Conservation (phyloP, 768 basidiomycete genomes). For the Rhizopogon roseolus region DNA sequence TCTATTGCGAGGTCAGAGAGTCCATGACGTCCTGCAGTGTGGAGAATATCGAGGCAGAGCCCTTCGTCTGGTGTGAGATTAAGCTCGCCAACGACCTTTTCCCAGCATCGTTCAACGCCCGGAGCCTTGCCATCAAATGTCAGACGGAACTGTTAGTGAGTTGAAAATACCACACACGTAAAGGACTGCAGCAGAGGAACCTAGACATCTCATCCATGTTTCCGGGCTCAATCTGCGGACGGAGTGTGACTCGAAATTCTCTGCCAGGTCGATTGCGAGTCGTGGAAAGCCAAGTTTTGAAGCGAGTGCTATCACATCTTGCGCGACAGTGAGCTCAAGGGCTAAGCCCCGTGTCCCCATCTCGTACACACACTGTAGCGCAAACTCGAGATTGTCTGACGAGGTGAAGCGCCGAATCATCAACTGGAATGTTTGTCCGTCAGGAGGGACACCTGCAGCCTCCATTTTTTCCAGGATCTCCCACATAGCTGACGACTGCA, state of each 20-base stretch:
- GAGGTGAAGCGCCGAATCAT: constrained; percentile 45
- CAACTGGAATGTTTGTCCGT: constrained; percentile 46
- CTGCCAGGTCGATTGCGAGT: constrained; percentile 69
- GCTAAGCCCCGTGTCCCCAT: constrained; percentile 50
- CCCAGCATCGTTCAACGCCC: constrained; percentile 64
- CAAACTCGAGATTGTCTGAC: constrained; percentile 58
- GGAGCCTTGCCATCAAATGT: constrained; percentile 43
- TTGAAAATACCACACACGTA: constrained; percentile 53
- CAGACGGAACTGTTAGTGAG: background rate
- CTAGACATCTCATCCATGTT: constrained; percentile 66
- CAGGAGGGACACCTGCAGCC: constrained; percentile 41
- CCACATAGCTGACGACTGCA: constrained; percentile 37
- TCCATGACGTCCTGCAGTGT: constrained; percentile 72
- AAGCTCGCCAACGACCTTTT: constrained; percentile 46
- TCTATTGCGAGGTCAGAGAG: constrained; percentile 63
- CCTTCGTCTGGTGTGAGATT: constrained; percentile 70
- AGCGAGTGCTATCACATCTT: constrained; percentile 49
- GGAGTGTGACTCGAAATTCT: constrained; percentile 51
- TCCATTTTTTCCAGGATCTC: constrained; percentile 54
- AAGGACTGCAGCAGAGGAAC: constrained; percentile 55
- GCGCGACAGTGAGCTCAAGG: constrained; percentile 44
- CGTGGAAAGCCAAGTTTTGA: constrained; percentile 51
- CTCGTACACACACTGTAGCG: constrained; percentile 54
- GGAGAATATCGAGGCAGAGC: constrained; percentile 59
- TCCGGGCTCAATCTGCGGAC: constrained; percentile 46